phyloP scores from a whole-genome alignment of 2,329 filamentous ascomycete genomes.

The Chrysosporium keratinophilum region DNA sequence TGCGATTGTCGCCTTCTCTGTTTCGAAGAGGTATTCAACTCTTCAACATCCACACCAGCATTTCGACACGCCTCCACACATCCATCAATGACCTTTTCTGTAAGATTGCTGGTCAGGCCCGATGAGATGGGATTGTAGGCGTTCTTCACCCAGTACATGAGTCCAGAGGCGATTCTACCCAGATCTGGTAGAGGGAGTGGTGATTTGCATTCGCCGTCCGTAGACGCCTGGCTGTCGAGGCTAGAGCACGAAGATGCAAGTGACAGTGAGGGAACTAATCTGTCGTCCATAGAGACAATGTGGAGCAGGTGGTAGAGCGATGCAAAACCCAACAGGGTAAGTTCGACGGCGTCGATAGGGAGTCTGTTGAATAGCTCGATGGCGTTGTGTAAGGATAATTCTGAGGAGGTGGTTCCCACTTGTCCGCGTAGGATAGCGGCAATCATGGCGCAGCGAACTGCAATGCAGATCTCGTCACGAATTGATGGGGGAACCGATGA shows the following conservation, averaged over 20 bases:
- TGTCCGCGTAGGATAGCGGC: slow-evolving; percentile 41
- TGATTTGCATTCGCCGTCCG: background rate
- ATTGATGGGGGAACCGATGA: slow-evolving; percentile 43
- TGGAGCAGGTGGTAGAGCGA: slow-evolving; percentile 35
- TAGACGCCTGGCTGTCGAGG: background rate
- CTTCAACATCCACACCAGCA: slow-evolving; percentile 28
- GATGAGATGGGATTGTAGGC: slow-evolving; percentile 37
- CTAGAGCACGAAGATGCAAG: slow-evolving; percentile 17
- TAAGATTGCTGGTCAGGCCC: slow-evolving; percentile 30
- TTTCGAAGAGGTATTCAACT: background rate
- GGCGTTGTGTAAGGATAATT: slow-evolving; percentile 33
- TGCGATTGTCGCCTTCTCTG: slow-evolving; percentile 5
- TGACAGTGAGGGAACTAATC: slow-evolving; percentile 24
- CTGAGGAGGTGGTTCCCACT: slow-evolving; percentile 26
- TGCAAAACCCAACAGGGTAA: slow-evolving; percentile 35
- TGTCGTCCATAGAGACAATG: slow-evolving; percentile 32
- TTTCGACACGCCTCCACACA: slow-evolving; percentile 29
- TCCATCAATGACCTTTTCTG: slow-evolving; percentile 31
- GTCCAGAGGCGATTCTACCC: slow-evolving; percentile 32
- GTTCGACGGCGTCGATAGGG: slow-evolving; percentile 34
- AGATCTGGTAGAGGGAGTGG: slow-evolving; percentile 22
- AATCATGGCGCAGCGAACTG: slow-evolving; percentile 51
- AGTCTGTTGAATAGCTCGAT: slow-evolving; percentile 35
- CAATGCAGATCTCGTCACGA: slow-evolving; percentile 45
- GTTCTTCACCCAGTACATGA: slow-evolving; percentile 37